phyloP scores from a whole-genome alignment of 495 filamentous ascomycete genomes.

The Penicillium manginii region DNA sequence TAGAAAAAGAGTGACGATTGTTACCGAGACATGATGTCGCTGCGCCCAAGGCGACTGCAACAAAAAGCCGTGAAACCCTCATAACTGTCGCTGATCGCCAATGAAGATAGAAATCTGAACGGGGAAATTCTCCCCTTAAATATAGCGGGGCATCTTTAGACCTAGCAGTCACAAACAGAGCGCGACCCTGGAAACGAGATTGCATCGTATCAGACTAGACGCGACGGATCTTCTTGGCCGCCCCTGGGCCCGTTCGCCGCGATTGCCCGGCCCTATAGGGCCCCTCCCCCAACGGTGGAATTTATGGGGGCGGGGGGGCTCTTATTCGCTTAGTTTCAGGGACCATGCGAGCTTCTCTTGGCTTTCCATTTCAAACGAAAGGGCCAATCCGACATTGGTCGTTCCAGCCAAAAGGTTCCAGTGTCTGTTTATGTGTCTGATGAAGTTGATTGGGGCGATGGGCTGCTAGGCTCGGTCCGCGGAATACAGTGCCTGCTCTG shows the following conservation, averaged over 20 bases:
- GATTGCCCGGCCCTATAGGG: background rate
- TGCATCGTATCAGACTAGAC: background rate
- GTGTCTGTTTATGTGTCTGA: too few relatives aligned
- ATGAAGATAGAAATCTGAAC: background rate
- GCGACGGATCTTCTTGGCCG: background rate
- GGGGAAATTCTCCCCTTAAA: background rate
- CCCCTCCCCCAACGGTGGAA: background rate
- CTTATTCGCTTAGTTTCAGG: background rate
- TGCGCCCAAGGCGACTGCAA: background rate
- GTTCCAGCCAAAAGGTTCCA: too few relatives aligned
- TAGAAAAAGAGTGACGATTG: background rate
- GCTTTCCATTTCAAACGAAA: background rate
- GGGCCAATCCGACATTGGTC: too few relatives aligned
- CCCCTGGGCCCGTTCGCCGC: background rate
- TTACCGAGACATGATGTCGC: background rate
- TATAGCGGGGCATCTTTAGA: background rate
- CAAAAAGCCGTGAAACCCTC: background rate
- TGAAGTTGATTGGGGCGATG: too few relatives aligned
- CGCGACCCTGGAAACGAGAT: background rate
- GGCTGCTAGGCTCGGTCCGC: too few relatives aligned
- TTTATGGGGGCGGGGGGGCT: background rate
- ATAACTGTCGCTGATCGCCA: background rate
- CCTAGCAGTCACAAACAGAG: background rate
- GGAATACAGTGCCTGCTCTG: too few relatives aligned
- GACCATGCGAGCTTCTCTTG: background rate